Base-by-base conservation (phyloP, 2,329 filamentous ascomycete genomes). In the Trichophyton benhamiae region DNA sequence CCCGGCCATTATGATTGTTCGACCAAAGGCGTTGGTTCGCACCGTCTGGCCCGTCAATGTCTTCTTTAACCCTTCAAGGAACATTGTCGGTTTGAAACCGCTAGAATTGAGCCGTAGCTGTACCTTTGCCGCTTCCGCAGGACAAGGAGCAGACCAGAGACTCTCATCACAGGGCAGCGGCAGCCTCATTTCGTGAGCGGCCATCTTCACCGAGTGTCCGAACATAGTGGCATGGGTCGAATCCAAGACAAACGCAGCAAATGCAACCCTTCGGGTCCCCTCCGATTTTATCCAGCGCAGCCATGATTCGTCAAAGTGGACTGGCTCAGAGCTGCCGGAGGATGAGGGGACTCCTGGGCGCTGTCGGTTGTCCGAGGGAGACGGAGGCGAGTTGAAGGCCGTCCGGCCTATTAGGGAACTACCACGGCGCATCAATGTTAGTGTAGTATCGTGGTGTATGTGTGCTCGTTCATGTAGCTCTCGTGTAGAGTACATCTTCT, bases 191-290 rank as follows among this genome's bases (percentile, higher is more conserved):
- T 97, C 94, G 69, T 97, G 91, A 1, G 91, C 91, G 6, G 95
- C 91, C 92, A 97, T 96, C 49, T 95, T 91, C 0, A 90, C 92
- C 2, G 91, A 94, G 73, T 97, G 94, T 0, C 92, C 94, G 73
- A 97, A 97, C 88, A 99, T 96, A 30, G 91, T 96, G 0, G 91
- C 91, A 73, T 99, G 94, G 1, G 91, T 95, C 3, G 91, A 95
- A 72, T 99, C 94, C 66, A 97, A 87, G 49, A 96, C 85, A 70
- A 97, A 97, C 0, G 94, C 94, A 0, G 89, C 91, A 75, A 96
- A 97, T 0, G 92, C 94, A 2, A 88, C 89, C 63, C 94, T 84
- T 33, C 90, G 82, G 0, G 91, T 97, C 0, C 92, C 88, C 72
- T 99, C 94, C 58, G 91, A 91, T 11, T 87, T 91, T 68, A 97